Evolutionary conservation across 352 stramenopile species (phyloP), one percentile per base, ranked within the genome.

Genomic region (Globisporangium lucens): DNA sequence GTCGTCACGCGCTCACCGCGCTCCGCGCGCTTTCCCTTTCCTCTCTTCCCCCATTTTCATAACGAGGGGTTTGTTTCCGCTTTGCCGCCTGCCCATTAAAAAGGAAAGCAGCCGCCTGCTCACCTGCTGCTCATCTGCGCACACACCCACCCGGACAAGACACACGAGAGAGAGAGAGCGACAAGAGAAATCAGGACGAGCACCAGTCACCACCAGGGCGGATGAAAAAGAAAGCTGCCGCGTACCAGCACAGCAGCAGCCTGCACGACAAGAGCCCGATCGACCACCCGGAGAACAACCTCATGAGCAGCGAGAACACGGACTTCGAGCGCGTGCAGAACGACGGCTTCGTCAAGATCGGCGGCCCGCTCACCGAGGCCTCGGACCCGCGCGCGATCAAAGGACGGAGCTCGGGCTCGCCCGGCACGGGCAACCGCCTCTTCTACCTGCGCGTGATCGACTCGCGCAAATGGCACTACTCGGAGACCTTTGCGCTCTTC

Each of bases 391-490:
- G 84, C 63, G 76, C 78, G 12, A 83, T 89, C 64, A 94, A 94
- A 65, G 69, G 80, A 57, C 63, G 17, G 43, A 12, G 6, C 6
- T 51, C 35, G 35, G 56, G 35, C 22, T 43, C 69, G 73, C 20
- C 41, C 55, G 33, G 69, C 51, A 89, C 82, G 62, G 79, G 81
- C 43, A 79, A 89, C 60, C 87, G 84, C 38, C 75, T 93, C n/a
- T 93, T 93, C 65, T 92, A 80, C 68, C 70, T 94, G 64, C 89
- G 85, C 35, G 78, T 94, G 38, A 89, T 94, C 69, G 89, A 96
- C 72, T 93, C 86, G 61, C 87, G 89, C 73, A 94, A 93, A 70
- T 96, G 89, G 86, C 89, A 96, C 70, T 95, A 96, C 74, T 85
- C 78, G 60, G 85, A 95, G 70, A 91, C 87, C 3, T 91, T 94